Base-by-base conservation (phyloP, 2,329 filamentous ascomycete species). In the Botrytis tulipae region DNA sequence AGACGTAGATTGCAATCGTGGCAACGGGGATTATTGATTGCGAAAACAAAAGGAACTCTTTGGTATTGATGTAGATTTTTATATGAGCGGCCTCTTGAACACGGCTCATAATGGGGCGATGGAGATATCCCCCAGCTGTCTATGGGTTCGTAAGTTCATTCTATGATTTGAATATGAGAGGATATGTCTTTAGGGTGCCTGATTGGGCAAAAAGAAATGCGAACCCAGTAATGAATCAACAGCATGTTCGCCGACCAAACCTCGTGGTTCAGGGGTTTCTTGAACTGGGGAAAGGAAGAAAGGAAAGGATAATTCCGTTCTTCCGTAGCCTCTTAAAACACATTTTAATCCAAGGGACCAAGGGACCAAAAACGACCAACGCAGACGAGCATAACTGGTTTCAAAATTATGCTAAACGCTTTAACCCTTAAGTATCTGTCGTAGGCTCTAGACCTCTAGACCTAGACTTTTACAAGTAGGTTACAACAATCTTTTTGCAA, bases 191-290 rank as follows among this genome's bases (percentile, higher is more conserved):
- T 51, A 6, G 46, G 25, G 35, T 29, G 32, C 25, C 46, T 32
- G 29, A 68, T 37, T 68, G 32, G 65, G 16, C 25, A 12, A 29
- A 16, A 57, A n/a, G 46, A 68, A 18, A 37, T 37, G 44, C 22
- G 51, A 67, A 37, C 32, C 32, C 46, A 18, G 37, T 9, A 61
- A 44, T 59, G 44, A 48, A 14, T 42, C 25, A 59, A n/a, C 46
- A 40, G n/a, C 42, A 16, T 59, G 70, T 57, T 72, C 70, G 70
- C 70, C 70, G 70, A 72, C 70, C 62, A 68, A 57, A 60, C n/a
- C 42, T 66, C 37, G 61, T 67, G 46, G 54, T 40, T 32, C 70
- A 72, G 48, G 70, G 61, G 37, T 72, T 44, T 32, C 25, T 40
- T n/a, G 20, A 46, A 66, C 63, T 71, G 59, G 59, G 42, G 32